phyloP scores from a whole-genome alignment of 192 early-diverging fungal species.

The Coemansia sp. region DNA sequence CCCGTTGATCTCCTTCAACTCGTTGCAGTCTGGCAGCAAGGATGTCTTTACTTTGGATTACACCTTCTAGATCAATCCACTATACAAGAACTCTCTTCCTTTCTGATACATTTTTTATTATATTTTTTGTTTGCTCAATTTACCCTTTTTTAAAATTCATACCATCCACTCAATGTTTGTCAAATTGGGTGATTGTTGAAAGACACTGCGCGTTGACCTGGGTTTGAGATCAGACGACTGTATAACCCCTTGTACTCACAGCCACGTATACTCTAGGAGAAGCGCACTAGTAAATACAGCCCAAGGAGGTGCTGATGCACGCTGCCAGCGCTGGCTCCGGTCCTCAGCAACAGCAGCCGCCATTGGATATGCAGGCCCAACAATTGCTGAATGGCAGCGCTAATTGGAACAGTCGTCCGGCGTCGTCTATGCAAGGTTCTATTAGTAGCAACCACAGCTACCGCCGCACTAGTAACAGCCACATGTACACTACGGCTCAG shows the following conservation, averaged over 20 bases:
- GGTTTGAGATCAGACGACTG: too few species aligned
- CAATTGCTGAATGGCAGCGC: conserved; percentile 22
- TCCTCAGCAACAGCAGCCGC: conserved; percentile 11
- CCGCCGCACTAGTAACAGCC: conserved; percentile 49
- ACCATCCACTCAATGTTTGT: too few species aligned
- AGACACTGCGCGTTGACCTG: too few species aligned
- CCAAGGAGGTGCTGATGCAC: conserved; percentile 17
- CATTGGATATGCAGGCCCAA: conserved; percentile 8
- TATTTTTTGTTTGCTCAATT: too few species aligned
- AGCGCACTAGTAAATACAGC: too few species aligned
- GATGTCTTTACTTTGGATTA: conserved; percentile 32
- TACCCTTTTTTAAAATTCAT: too few species aligned
- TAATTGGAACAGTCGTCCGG: conserved; percentile 37
- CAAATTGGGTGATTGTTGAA: too few species aligned
- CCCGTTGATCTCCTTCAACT: conserved; percentile 34
- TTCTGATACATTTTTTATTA: too few species aligned
- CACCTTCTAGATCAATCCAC: not conserved
- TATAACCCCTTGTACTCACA: too few species aligned
- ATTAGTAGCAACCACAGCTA: conserved; percentile 20
- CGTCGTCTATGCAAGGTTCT: conserved; percentile 44
- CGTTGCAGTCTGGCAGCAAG: conserved; percentile 42
- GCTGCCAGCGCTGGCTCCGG: not conserved
- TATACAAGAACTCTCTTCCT: too few species aligned
- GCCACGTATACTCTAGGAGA: too few species aligned
- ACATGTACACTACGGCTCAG: conserved; percentile 40